Evolutionary conservation across 768 basidiomycete species (phyloP), one percentile per base, ranked within the genome.

Genomic region (Gautieria morchelliformis): DNA sequence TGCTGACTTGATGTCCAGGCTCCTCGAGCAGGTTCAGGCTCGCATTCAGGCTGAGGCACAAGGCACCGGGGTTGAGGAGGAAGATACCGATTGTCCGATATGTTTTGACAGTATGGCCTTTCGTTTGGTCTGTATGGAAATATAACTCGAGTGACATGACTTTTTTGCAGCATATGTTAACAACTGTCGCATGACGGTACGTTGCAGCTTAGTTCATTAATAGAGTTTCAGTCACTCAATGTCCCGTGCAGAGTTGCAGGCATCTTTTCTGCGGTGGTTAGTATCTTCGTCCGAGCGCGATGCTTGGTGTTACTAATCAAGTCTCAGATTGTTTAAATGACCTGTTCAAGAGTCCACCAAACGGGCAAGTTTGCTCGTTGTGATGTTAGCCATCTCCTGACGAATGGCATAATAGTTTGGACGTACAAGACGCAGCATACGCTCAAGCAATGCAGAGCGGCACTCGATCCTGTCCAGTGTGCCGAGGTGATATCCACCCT

Each of bases 401-500:
- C 3, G 17, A 44, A 8, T n/a, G 20, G 46, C 14, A 22, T 24
- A 27, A 27, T 35, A 48, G 52, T 35, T 46, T 52, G 35, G 40
- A 50, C 20, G 56, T 35, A 14, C 32, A 50, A 37, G 56, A 57
- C 24, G 56, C 46, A 22, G 46, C 45, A 9, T 57, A 57, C 32
- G 46, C 11, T 17, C 12, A 39, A 8, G 56, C 46, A 12, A 33
- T 57, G 22, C 24, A 57, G 12, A 39, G 19, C 6, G 56, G 56
- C 52, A 61, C 65, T 45, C 61, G 69, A 12, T 62, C 68, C 5
- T 66, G 86, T 66, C 84, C 84, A 8, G 79, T 73, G 1, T 93
- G 90, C 70, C 80, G 82, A 64, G 76, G 76, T 63, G 82, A 83
- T 74, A 76, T 79, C 53, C 80, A 86, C 59, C 71, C 80, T 17